Conservation (phyloP, 1,139 yeast species). For the Pichia sp. region DNA sequence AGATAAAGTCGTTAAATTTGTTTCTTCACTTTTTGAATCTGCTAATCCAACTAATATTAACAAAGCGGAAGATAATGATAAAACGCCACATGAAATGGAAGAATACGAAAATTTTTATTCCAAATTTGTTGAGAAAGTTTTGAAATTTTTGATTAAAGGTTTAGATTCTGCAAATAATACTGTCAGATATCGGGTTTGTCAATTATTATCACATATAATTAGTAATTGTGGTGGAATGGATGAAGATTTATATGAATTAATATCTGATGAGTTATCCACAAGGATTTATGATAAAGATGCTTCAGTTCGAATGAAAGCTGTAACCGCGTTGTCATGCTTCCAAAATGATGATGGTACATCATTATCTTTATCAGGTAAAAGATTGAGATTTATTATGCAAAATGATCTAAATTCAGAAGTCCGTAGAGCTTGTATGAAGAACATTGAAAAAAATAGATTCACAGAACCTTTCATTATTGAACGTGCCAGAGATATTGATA, state of each 20-base stretch:
- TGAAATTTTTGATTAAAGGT: conserved; percentile 67
- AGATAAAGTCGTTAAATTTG: conserved; percentile 71
- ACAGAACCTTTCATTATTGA: conserved; percentile 63
- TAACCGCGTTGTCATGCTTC: conserved; percentile 71
- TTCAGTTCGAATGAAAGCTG: conserved; percentile 73
- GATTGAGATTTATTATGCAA: conserved; percentile 51
- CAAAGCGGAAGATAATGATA: no score
- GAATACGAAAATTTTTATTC: conserved; percentile 32
- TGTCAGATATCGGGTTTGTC: conserved; percentile 79
- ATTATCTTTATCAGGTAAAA: conserved; percentile 44
- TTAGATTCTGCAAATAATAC: conserved; percentile 67
- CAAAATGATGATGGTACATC: conserved; percentile 50
- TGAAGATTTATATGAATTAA: conserved; percentile 58
- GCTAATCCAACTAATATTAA: conserved; percentile 32
- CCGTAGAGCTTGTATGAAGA: conserved; percentile 74
- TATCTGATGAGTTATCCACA: conserved; percentile 54
- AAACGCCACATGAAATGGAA: conserved; percentile 16
- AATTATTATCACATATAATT: conserved; percentile 67
- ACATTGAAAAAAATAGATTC: conserved; percentile 48
- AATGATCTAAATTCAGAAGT: conserved; percentile 87
- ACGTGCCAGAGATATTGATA: conserved; percentile 75
- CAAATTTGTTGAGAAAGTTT: conserved; percentile 53
- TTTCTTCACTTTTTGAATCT: conserved; percentile 56
- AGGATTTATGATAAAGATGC: conserved; percentile 78
- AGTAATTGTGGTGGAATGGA: conserved; percentile 72